Conservation (phyloP, 2,329 filamentous ascomycete species). For the Fusarium odoratissimum region DNA sequence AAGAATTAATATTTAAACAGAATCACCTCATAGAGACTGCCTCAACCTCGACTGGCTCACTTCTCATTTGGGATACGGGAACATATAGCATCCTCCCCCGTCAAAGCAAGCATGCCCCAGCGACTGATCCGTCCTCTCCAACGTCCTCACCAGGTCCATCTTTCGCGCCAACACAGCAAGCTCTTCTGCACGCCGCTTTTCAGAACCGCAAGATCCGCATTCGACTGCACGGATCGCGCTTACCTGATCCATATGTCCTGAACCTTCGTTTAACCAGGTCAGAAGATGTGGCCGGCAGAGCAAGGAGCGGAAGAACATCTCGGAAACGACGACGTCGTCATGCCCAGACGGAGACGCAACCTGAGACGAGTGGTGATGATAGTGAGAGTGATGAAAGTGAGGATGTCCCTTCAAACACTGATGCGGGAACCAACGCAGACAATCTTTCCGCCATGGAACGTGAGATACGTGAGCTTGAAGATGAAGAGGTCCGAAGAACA, state of each 20-base stretch:
- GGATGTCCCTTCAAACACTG: constrained; percentile 35
- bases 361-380: constrained; percentile 44
- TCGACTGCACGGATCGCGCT: constrained; percentile 63
- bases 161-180: constrained; percentile 51
- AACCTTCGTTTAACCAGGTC: constrained; percentile 63
- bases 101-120: constrained; percentile 49
- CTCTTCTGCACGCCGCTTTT: constrained; percentile 65
- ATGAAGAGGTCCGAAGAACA: constrained; percentile 65
- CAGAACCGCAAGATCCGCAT: constrained; percentile 67
- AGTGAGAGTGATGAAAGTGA: constrained; percentile 23
- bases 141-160: constrained; percentile 33
- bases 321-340: constrained; percentile 23
- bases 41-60: constrained; percentile 64
- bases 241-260: constrained; percentile 66
- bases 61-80: constrained; percentile 73
- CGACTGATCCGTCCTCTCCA: constrained; percentile 47
- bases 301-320: constrained; percentile 29
- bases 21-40: constrained; percentile 72
- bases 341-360: constrained; percentile 1
- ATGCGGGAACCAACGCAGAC: constrained; percentile 11
- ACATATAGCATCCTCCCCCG: constrained; percentile 65
- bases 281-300: constrained; percentile 54
- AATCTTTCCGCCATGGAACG: constrained; percentile 52
- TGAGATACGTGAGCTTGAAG: constrained; percentile 59
- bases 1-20: constrained; percentile 46